Base-by-base conservation (phyloP, 805 yeast species). In the Barnettozyma pratensis region DNA sequence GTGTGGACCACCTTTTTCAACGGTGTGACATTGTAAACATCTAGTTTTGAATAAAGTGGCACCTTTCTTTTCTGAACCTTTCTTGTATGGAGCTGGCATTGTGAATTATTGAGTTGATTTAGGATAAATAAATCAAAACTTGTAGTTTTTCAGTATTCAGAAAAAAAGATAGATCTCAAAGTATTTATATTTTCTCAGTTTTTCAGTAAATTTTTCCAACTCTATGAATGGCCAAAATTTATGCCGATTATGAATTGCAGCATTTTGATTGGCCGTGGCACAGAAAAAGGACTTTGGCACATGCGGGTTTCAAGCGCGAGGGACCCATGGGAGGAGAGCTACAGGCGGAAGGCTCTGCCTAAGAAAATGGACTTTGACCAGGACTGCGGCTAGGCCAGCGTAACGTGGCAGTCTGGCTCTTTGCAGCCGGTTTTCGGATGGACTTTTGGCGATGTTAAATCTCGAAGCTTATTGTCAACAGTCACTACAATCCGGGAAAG, bases 11-110 rank as follows among this genome's bases (percentile, higher is more conserved):
- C 96, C 96, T 54, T 76, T 79, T 73, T 92, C 98, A 59, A 85
- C 84, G 65, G 98, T 92, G 85, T 94, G 99, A 75, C 99, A 94
- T 79, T 94, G 98, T 63, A 90, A 79, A 76, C 99, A 94, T 85
- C 99, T 90, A 59, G 98, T 94, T 79, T 94, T 94, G 85, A 94
- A 94, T 60, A 94, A 80, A 69, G 88, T 88, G 61, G 98, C 98
- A 81, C 99, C 99, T 79, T 94, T 94, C 78, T 85, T 82, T 58
- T 81, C 88, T 63, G 81, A 79, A 71, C 91, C 85, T 62, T 59
- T 56, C 53, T 61, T 61, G 60, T 40, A 61, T 61, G 65, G 65
- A 55, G 65, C 65, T 60, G 65, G 65, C 65, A 61, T 61, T 55
- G 38, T 57, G 45, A 12, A 36, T 29, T 41, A 7, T 37, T 31